Percentiles rank a stretch among this genome's conserved stretches.
phyloP scores from a whole-genome alignment of 441 rosid genomes.

The Corymbia citriodora region DNA sequence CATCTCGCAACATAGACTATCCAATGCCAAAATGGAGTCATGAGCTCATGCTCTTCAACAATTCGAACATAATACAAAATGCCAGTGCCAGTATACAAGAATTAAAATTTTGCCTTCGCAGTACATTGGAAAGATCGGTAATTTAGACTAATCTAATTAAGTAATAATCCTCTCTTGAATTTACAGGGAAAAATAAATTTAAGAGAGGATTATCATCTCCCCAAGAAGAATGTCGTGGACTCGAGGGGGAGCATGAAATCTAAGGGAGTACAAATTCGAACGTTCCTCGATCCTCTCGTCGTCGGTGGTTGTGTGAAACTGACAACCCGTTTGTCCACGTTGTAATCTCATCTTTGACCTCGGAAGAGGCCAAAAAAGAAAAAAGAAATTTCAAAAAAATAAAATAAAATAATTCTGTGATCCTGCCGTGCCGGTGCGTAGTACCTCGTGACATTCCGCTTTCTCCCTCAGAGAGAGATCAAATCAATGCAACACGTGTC shows the following conservation, averaged over 20 bases:
- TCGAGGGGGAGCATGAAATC: not conserved
- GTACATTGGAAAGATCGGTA: too few relatives aligned
- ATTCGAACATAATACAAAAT: not conserved
- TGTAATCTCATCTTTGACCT: not conserved
- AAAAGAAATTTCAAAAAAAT: not conserved
- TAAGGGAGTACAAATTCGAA: not conserved
- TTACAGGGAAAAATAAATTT: not conserved
- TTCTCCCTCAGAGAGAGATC: not conserved
- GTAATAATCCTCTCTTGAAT: not conserved
- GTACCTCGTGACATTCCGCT: not conserved
- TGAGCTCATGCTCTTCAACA: accelerated
- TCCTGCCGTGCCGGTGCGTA: not conserved
- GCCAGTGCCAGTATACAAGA: too few relatives aligned
- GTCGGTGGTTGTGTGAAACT: not conserved
- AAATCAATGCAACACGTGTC: not conserved
- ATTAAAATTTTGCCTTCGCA: accelerated
- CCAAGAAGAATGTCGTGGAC: not conserved
- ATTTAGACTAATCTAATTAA: not conserved
- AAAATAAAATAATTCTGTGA: not conserved
- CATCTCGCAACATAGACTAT: accelerated
- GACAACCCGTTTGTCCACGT: not conserved
- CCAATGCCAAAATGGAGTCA: accelerated
- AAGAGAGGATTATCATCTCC: not conserved
- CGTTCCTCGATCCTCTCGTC: conserved; percentile 4
- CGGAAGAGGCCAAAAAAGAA: not conserved